phyloP scores from a whole-genome alignment of 805 yeast species.

The Metschnikowia aberdeeniae region DNA sequence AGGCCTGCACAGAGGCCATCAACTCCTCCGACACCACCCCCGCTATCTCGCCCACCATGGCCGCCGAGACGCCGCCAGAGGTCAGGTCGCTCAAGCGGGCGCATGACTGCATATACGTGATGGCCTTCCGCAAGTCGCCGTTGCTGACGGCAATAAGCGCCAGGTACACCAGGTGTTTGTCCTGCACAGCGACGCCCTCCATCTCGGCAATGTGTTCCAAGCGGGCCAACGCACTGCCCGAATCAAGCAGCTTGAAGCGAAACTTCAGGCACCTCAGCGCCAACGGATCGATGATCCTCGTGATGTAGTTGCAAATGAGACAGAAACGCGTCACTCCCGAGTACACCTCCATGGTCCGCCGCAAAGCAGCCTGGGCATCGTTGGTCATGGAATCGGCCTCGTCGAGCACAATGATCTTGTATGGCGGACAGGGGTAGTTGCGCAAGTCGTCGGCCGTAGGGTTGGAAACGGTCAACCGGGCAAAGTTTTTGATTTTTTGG shows the following conservation, averaged over 20 bases:
- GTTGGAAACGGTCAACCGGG: conserved; percentile 77
- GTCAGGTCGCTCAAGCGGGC: conserved; percentile 14
- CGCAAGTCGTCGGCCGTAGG: conserved; percentile 65
- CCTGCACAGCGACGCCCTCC: conserved; percentile 25
- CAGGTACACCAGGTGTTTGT: conserved; percentile 50
- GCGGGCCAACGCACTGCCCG: conserved; percentile 64
- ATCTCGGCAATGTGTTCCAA: conserved; percentile 54
- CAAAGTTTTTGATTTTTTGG: conserved; percentile 81
- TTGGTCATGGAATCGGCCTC: conserved; percentile 98
- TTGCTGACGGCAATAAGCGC: conserved; percentile 67
- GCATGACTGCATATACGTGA: conserved; percentile 68
- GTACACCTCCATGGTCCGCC: conserved; percentile 92
- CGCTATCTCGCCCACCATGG: conserved; percentile 62
- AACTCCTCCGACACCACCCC: conserved; percentile 61
- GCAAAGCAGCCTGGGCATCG: conserved; percentile 91
- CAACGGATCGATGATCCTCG: conserved; percentile 92
- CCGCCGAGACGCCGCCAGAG: conserved; percentile 36
- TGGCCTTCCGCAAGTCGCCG: conserved; percentile 93
- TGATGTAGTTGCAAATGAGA: conserved; percentile 91
- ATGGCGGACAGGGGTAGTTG: conserved; percentile 94
- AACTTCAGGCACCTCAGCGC: conserved; percentile 97
- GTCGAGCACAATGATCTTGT: conserved; percentile 85
- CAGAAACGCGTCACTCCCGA: conserved; percentile 89
- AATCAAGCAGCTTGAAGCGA: conserved; percentile 76
- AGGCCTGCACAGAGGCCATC: conserved; percentile 39